Evolutionary conservation across 345 rosid species (phyloP), one percentile per base, ranked within the genome.

Genomic region (Hibiscus mutabilis): DNA sequence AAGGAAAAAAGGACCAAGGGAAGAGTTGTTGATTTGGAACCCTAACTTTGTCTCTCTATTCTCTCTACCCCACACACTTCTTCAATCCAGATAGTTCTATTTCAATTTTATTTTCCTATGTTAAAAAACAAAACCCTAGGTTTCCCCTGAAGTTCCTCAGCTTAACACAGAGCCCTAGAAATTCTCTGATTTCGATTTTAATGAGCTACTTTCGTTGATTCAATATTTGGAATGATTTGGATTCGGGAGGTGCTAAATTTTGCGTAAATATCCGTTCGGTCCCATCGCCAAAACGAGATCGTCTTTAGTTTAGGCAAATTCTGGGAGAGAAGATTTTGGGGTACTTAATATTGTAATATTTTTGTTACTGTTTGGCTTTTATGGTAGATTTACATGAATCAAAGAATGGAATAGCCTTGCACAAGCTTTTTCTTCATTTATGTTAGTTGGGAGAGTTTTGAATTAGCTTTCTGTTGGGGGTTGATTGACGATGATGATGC

Each of bases 81-180:
- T 66, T 65, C 56, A 59, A 69, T 71, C 75, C 73, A 22, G 47
- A 57, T 21, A 66, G 57, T 51, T 47, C 18, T 56, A 42, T 66
- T 40, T 25, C 37, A 66, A 68, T 56, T 67, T 69, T n/a, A n/a
- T 22, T 29, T 52, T 29, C 59, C 37, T 2, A 24, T 66, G 46
- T 15, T 21, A 51, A 60, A 60, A 70, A 66, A 73, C 64, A 71
- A 66, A 80, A 75, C 78, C 82, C 82, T 75, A 78, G 84, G 22
- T 73, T 73, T 69, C 25, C 25, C 18, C 13, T 33, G 59, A 21
- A 70, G 61, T 60, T 73, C 71, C 72, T 53, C 24, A 60, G 73
- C 60, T 71, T 47, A 73, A 56, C 42, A 24, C 67, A 75, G 80
- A 80, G 69, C 81, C 83, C 80, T 81, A 70, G 62, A 35, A 16